Evolutionary conservation across 805 yeast genomes (phyloP).

Genomic region (Hagleromyces aurorensis): DNA sequence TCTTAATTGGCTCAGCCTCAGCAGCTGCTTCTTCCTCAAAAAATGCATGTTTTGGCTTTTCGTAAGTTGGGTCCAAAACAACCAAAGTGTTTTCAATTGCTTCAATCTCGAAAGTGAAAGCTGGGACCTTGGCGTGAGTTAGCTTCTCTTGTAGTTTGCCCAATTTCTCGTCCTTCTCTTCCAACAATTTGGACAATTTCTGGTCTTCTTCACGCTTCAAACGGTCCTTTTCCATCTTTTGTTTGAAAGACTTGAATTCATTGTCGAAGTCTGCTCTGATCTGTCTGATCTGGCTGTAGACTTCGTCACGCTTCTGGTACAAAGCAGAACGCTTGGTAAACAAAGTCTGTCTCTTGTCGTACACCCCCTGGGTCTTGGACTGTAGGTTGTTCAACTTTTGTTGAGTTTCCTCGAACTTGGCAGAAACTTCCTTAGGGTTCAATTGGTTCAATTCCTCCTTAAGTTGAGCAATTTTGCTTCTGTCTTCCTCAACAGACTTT

Average conservation of each 20-base stretch:
- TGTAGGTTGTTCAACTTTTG: constrained; percentile 62
- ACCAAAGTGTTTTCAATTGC: constrained; percentile 64
- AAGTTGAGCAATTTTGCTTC: constrained; percentile 64
- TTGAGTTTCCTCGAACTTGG: constrained; percentile 60
- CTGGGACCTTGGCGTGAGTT: constrained; percentile 71
- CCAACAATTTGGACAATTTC: constrained; percentile 38
- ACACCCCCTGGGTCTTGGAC: constrained; percentile 48
- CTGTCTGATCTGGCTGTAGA: constrained; percentile 58
- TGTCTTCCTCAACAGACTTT: constrained; percentile 70
- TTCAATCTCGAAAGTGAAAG: constrained; percentile 71
- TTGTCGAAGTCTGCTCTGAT: constrained; percentile 69
- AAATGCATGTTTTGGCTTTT: constrained; percentile 40
- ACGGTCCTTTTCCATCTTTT: constrained; percentile 64
- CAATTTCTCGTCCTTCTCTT: constrained; percentile 44
- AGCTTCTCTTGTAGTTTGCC: constrained; percentile 62
- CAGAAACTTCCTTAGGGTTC: constrained; percentile 57
- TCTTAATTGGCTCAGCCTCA: constrained; percentile 43
- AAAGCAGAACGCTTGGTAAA: constrained; percentile 59
- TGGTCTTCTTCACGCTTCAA: constrained; percentile 54
- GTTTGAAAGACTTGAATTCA: constrained; percentile 63
- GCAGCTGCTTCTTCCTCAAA: constrained; percentile 21
- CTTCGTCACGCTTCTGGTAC: constrained; percentile 58
- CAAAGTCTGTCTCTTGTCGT: constrained; percentile 58
- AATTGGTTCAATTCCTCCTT: constrained; percentile 53
- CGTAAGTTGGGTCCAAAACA: constrained; percentile 73